Percentiles rank a stretch among this genome's conserved stretches.
Conservation (phyloP, 1,284 basidiomycete species). For the Melampsora allii-populina region DNA sequence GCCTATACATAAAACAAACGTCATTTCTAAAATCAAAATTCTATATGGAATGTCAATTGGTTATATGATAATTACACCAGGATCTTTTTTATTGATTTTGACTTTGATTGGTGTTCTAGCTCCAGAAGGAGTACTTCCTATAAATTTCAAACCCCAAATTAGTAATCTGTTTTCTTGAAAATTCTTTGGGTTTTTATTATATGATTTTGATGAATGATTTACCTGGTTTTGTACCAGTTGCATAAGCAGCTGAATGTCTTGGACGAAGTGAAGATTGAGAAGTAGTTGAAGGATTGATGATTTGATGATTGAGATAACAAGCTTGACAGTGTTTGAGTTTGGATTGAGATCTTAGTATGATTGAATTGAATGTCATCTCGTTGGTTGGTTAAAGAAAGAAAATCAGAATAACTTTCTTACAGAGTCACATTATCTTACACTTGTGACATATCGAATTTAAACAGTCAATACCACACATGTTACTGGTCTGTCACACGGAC, state of each 20-base stretch:
- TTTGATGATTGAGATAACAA: background rate
- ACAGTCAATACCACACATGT: background rate
- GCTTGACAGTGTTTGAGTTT: background rate
- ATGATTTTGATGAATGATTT: background rate
- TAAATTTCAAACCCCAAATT: background rate
- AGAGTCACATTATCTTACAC: no score
- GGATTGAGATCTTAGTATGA: no score
- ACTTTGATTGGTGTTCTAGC: constrained; percentile 26
- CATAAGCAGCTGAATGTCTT: background rate
- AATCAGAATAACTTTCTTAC: no score
- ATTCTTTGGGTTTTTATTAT: no score
- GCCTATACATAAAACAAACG: background rate
- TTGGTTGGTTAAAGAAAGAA: background rate
- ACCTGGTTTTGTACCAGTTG: constrained; percentile 6
- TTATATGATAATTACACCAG: background rate
- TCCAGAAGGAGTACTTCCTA: constrained; percentile 2
- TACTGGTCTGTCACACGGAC: background rate
- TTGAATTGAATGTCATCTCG: no score
- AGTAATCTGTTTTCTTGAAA: no score
- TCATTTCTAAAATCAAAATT: no score
- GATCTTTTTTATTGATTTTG: constrained; percentile 35
- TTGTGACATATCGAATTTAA: background rate
- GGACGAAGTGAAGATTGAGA: background rate
- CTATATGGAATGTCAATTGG: background rate
- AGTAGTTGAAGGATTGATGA: background rate